Evolutionary conservation across 352 stramenopile species (phyloP), one percentile per base, ranked within the genome.

Genomic region (Phytophthora agathidicida): DNA sequence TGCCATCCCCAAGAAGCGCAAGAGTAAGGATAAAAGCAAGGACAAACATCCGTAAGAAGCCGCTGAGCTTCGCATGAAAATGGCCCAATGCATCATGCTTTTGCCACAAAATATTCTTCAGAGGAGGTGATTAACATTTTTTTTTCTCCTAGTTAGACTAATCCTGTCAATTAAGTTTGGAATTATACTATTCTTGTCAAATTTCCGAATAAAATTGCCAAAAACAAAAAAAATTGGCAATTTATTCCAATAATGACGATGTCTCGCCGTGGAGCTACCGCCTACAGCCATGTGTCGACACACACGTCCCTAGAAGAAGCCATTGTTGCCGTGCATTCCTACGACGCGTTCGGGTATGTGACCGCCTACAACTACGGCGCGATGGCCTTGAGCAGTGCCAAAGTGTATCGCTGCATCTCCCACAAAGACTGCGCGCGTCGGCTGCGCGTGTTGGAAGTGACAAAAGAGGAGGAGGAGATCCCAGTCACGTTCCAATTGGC

Each of bases 351-450:
- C 17, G 30, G 36, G 19, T 64, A 72, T 20, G 35, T 64, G 11
- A 49, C 42, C 0, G 63, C 63, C 13, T 72, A 72, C 30, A 72
- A 72, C 22, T 72, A 72, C 33, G 63, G 63, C n/a, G 13, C 45
- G 0, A n/a, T n/a, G n/a, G n/a, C n/a, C n/a, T 35, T 23, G 2
- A 33, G 50, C 2, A 52, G 43, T 11, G 57, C 37, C 5, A 68
- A 43, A 37, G 63, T 72, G 14, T 72, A 49, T 24, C 57, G 63
- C 27, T 72, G 63, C 26, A 33, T 65, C 24, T 68, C 63, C 1
- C 63, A 72, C 20, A 19, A 64, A 32, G 14, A 33, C 7, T 72
- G 63, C 27, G 37, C 23, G 1, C 43, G 41, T 38, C 63, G 63
- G 2, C 37, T 68, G 7, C 63, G 63, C 7, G 44, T 71, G 6